These are phyloP conservation scores for Rusavskia elegans DNA, from an alignment of 495 filamentous ascomycete species.

Conservation along the genomic window DNA sequence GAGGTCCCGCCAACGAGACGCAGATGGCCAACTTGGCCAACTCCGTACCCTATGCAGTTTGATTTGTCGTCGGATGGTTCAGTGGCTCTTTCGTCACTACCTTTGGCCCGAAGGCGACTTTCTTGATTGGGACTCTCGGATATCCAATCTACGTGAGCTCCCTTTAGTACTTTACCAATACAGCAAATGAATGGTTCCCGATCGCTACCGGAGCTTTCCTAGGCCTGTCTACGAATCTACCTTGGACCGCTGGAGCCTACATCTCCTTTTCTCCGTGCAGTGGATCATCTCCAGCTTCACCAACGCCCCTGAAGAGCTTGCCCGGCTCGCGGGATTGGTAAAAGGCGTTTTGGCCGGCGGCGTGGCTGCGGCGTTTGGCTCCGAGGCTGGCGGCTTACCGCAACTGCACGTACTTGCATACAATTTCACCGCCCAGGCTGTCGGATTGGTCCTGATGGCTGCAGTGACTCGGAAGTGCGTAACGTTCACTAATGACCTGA, in stretches of 20 bases:
- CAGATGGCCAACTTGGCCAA: constrained; percentile 4
- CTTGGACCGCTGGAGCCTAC: constrained; percentile 87
- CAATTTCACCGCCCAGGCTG: constrained; percentile 6
- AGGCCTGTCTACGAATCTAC: constrained; percentile 63
- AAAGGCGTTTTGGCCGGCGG: constrained; percentile 5
- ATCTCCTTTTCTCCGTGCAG: constrained; percentile 62
- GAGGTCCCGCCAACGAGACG: constrained; percentile 3
- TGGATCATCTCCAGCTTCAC: constrained; percentile 6
- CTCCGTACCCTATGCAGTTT: constrained; percentile 1
- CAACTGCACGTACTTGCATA: constrained; percentile 5
- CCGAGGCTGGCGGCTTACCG: constrained; percentile 2
- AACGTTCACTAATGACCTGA: not conserved
- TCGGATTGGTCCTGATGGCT: constrained; percentile 3
- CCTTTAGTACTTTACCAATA: constrained; percentile 67
- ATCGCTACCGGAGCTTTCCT: constrained; percentile 43
- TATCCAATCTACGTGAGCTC: constrained; percentile 73
- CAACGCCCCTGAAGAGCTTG: constrained; percentile 4
- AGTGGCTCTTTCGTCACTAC: constrained; percentile 65
- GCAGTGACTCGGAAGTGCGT: constrained; percentile 2
- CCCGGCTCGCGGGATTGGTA: constrained; percentile 2
- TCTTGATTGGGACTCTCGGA: constrained; percentile 72
- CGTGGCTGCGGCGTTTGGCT: constrained; percentile 4
- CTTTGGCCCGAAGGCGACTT: constrained; percentile 55
- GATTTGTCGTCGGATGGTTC: constrained; percentile 59
- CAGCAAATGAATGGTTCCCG: constrained; percentile 39